These are phyloP conservation scores for Nemania serpens DNA, from an alignment of 2,329 filamentous ascomycete species.

Conservation along the genomic window DNA sequence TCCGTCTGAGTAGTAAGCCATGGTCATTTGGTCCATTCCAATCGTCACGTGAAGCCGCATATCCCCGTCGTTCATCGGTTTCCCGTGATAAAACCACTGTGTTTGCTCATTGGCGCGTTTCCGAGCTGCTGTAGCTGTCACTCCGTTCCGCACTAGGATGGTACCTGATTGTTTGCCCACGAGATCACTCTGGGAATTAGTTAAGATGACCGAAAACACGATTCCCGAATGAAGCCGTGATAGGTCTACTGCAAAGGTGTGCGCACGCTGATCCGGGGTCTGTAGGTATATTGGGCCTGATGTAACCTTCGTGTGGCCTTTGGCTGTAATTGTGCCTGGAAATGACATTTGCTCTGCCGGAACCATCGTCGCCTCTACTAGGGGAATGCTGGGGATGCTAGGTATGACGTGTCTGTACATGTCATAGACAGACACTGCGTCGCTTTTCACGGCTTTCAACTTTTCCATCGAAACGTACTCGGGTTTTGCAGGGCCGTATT, in stretches of 20 bases:
- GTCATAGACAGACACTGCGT: not conserved
- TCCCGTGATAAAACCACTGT: constrained; percentile 23
- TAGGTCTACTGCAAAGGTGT: constrained; percentile 20
- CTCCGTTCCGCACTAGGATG: constrained; percentile 22
- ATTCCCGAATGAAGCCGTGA: constrained; percentile 12
- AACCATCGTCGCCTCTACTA: constrained; percentile 9
- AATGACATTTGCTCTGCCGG: constrained; percentile 14
- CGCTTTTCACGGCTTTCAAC: constrained; percentile 2
- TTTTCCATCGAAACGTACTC: constrained; percentile 21
- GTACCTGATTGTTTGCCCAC: constrained; percentile 9
- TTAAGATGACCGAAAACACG: constrained; percentile 22
- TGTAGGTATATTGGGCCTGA: constrained; percentile 18
- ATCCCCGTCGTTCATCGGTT: constrained; percentile 24
- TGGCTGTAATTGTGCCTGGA: constrained; percentile 7
- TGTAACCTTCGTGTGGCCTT: not conserved
- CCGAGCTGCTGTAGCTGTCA: constrained; percentile 22
- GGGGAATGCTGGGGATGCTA: not conserved
- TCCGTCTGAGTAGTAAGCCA: constrained; percentile 17
- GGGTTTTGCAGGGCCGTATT: not conserved
- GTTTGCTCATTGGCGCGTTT: constrained; percentile 6
- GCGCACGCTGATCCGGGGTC: not conserved
- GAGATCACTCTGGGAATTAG: constrained; percentile 9
- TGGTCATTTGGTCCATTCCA: constrained; percentile 20
- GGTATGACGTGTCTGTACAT: constrained; percentile 12
- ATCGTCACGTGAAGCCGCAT: constrained; percentile 24